A percentile compares a stretch with the other conserved stretches of the same genome.
Conservation (phyloP, 192 early-diverging fungal species). For the Coemansia sp. region DNA sequence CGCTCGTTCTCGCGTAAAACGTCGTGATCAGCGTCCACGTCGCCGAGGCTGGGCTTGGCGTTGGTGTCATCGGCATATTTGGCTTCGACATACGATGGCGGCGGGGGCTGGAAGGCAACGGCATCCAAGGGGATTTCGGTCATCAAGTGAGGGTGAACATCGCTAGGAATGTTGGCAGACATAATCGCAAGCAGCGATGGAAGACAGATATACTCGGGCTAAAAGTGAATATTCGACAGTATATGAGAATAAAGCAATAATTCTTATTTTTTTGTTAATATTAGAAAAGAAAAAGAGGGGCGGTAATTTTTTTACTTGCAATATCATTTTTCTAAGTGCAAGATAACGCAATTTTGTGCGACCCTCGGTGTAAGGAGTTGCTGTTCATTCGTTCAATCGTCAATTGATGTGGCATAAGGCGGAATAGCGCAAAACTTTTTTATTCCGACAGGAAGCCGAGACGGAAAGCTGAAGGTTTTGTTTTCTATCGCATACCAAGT, state of each 20-base stretch:
- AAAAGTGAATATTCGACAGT: background rate
- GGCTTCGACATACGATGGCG: background rate
- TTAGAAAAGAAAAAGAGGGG: background rate
- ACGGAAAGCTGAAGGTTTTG: background rate
- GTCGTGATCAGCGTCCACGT: constrained; percentile 9
- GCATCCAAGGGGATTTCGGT: constrained; percentile 15
- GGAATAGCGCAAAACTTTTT: background rate
- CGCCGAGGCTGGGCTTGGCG: background rate
- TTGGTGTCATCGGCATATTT: background rate
- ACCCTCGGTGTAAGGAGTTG: too few relatives aligned
- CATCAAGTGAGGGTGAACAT: constrained; percentile 1
- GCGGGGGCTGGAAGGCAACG: constrained; percentile 11
- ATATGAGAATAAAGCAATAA: background rate
- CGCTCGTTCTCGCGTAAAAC: constrained; percentile 24
- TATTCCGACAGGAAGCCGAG: background rate
- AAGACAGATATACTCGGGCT: background rate
- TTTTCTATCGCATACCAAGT: background rate
- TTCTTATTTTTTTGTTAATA: background rate
- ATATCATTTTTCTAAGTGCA: background rate
- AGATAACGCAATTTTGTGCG: too few relatives aligned
- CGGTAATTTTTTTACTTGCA: too few relatives aligned
- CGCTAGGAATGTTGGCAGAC: background rate
- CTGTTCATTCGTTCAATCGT: too few relatives aligned
- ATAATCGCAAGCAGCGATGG: background rate
- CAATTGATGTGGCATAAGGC: background rate